phyloP scores from a whole-genome alignment of 2,329 filamentous ascomycete genomes.

The Aspergillus fumigatiaffinis region DNA sequence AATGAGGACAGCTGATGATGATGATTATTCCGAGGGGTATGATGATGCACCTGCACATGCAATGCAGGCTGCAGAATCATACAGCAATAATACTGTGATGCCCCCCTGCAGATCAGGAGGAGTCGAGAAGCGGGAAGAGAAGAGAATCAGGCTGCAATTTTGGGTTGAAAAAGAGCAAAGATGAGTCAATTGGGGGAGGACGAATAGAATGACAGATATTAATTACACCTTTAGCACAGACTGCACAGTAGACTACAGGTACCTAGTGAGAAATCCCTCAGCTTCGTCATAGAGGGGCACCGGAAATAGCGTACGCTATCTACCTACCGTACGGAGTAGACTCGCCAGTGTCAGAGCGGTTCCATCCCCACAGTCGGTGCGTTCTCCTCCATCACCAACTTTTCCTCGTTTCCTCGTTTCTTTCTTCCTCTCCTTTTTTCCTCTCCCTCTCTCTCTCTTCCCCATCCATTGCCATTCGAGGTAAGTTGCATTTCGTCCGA shows the following conservation, averaged over 20 bases:
- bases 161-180: neutral
- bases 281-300: slow-evolving; percentile 3
- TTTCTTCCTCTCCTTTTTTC: slow-evolving; percentile 1
- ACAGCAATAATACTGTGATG: too few relatives aligned
- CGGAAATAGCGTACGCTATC: neutral
- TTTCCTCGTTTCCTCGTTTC: neutral
- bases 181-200: neutral
- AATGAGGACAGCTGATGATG: too few relatives aligned
- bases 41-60: too few relatives aligned
- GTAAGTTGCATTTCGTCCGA: slow-evolving; percentile 2
- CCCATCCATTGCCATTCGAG: slow-evolving; percentile 1
- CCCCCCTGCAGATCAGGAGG: too few relatives aligned
- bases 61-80: too few relatives aligned
- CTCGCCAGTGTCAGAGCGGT: too few relatives aligned
- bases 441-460: neutral
- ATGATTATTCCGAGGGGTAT: too few relatives aligned
- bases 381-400: slow-evolving; percentile 1
- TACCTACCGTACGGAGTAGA: too few relatives aligned
- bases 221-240: too few relatives aligned
- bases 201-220: too few relatives aligned
- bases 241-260: too few relatives aligned
- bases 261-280: neutral
- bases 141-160: neutral
- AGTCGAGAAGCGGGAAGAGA: too few relatives aligned
- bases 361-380: neutral